Percentiles rank a stretch among this genome's conserved stretches.
Evolutionary conservation across 129 eudicot species (phyloP).

Genomic region (Flaveria robusta): DNA sequence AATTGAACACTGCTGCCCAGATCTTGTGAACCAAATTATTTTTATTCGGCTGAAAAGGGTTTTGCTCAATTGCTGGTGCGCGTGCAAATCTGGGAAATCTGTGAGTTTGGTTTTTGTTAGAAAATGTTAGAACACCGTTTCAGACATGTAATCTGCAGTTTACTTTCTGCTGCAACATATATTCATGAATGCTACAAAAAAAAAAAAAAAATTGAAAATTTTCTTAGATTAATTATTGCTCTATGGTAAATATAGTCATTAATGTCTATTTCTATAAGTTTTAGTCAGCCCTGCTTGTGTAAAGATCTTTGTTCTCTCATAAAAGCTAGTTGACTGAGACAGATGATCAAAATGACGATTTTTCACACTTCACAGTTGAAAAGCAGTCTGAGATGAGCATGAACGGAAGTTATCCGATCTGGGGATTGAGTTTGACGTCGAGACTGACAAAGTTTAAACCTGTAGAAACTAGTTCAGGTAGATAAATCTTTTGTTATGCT

Average conservation of each 20-base stretch:
- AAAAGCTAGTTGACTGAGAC: slow-evolving; percentile 30
- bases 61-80: slow-evolving; percentile 4
- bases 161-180: slow-evolving; percentile 15
- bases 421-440: no score
- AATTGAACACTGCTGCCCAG: slow-evolving; percentile 53
- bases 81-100: slow-evolving; percentile 22
- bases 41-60: slow-evolving; percentile 7
- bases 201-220: not conserved
- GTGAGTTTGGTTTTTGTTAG: slow-evolving; percentile 27
- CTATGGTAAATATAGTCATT: not conserved
- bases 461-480: no score
- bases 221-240: not conserved
- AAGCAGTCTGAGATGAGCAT: no score
- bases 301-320: no score
- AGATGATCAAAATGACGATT: slow-evolving; percentile 22
- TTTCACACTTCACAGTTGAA: no score
- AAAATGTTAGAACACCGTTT: slow-evolving; percentile 24
- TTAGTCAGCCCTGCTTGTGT: no score
- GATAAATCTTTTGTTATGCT: no score
- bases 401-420: no score
- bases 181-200: slow-evolving; percentile 23
- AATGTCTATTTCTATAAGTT: not conserved
- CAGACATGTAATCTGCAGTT: slow-evolving; percentile 15
- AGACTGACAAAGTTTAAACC: no score
- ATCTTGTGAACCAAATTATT: slow-evolving; percentile 31